Evolutionary conservation across 768 basidiomycete genomes (phyloP).

Genomic region (Mycena epipterygia): DNA sequence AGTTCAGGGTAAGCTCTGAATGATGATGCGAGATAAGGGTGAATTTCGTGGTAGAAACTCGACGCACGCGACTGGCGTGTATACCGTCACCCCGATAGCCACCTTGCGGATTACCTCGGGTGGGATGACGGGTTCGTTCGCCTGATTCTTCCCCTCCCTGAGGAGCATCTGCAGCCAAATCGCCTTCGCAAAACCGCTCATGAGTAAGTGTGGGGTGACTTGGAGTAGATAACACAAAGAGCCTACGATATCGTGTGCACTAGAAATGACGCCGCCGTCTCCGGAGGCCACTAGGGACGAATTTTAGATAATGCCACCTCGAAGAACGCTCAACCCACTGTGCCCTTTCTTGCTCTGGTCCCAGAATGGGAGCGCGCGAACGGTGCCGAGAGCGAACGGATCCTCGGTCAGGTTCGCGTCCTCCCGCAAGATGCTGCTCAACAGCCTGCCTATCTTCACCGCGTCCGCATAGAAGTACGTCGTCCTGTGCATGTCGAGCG

Average conservation of each 20-base stretch:
- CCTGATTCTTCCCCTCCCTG: constrained; percentile 40
- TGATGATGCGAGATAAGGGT: too few species aligned
- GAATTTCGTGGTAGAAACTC: background rate
- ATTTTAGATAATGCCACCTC: background rate
- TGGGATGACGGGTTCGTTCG: constrained; percentile 44
- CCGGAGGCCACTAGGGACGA: too few species aligned
- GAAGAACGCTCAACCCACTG: background rate
- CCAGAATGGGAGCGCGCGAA: background rate
- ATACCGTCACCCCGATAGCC: constrained; percentile 40
- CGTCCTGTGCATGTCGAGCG: background rate
- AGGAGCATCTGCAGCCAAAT: constrained; percentile 48
- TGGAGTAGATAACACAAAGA: background rate
- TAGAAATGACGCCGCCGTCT: background rate
- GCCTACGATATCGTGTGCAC: background rate
- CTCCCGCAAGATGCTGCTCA: background rate
- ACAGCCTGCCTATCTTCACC: background rate
- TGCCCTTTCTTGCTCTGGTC: constrained; percentile 7
- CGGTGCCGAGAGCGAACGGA: background rate
- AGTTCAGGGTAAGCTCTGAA: background rate
- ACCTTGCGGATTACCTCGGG: constrained; percentile 38
- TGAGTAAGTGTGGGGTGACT: background rate
- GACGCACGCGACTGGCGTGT: constrained; percentile 34
- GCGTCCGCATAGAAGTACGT: background rate
- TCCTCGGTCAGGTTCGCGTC: background rate
- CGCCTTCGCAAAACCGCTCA: constrained; percentile 30